These are phyloP conservation scores for Boletus reticulatus DNA, from an alignment of 768 basidiomycete species.

Conservation along the genomic window DNA sequence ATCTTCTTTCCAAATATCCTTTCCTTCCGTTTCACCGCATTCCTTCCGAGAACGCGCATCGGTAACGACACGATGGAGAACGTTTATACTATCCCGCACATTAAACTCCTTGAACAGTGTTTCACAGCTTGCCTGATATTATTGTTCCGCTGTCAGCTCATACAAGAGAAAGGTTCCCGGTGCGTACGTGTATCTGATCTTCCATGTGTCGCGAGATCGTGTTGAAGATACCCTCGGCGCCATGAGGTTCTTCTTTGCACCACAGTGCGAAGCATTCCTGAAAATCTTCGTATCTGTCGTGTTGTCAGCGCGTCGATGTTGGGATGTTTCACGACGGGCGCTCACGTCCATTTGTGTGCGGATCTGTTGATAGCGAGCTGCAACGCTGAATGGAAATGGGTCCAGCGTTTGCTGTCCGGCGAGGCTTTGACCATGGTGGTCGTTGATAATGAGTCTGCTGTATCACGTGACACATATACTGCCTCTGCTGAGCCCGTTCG, in stretches of 20 bases:
- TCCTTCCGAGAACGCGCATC: constrained; percentile 60
- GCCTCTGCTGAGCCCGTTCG: neutral
- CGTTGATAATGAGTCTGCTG: neutral
- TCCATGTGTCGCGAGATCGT: constrained; percentile 73
- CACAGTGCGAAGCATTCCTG: constrained; percentile 66
- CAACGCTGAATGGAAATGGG: constrained; percentile 48
- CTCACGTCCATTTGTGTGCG: constrained; percentile 55
- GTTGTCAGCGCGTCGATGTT: neutral
- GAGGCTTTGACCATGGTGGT: constrained; percentile 20
- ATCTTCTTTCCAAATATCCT: constrained; percentile 64
- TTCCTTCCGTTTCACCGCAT: constrained; percentile 38
- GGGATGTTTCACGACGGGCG: constrained; percentile 1
- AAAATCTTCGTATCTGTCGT: constrained; percentile 46
- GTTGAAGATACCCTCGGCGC: constrained; percentile 58
- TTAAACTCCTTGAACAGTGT: constrained; percentile 67
- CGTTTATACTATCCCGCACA: constrained; percentile 68
- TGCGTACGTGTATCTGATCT: constrained; percentile 47
- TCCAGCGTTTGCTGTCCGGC: constrained; percentile 46
- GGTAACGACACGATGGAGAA: constrained; percentile 63
- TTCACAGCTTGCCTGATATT: constrained; percentile 61
- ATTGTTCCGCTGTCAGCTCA: neutral
- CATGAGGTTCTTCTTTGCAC: constrained; percentile 63
- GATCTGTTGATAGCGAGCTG: constrained; percentile 52
- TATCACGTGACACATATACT: constrained; percentile 22
- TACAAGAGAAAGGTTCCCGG: neutral